Evolutionary conservation across 2,329 filamentous ascomycete species (phyloP), one percentile per base, ranked within the genome.

Genomic region (Phialocephala subalpina): DNA sequence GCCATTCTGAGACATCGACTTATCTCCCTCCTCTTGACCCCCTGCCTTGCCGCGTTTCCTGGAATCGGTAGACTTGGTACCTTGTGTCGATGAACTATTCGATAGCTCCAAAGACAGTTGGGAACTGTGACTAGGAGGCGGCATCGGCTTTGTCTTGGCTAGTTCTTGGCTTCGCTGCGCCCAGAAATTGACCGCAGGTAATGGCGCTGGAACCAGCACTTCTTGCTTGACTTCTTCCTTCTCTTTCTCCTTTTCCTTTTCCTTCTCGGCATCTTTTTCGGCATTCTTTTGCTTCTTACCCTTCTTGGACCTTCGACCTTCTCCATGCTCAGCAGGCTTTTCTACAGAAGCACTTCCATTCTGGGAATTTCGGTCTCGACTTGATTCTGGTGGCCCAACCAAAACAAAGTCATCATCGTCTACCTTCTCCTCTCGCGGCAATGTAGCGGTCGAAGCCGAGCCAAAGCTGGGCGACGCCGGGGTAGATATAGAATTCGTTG

Each of bases 181-280:
- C 95, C 96, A 99, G 68, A 94, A 83, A 78, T 99, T 99, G 65
- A 97, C 91, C 1, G 88, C 79, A 0, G 96, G 96, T 52, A 92
- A 84, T 35, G 93, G 91, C 20, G 95, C 95, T 67, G 96, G 93
- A 56, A 91, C 90, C 49, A 97, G 83, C 67, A 82, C 79, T 53
- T 87, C 81, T 72, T 86, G 81, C 16, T 82, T 82, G 67, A 87
- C 81, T 66, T 86, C 84, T 71, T 87, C 87, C 72, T 89, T 87
- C 70, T 89, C 88, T 53, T 85, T 82, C 20, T 85, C 79, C 59
- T 61, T 61, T 16, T 60, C 58, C 49, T 9, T 40, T 53, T 82
- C 73, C 69, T 81, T 82, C 64, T 76, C 73, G 29, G 70, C 65
- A 62, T 70, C 73, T 69, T 81, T 82, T 63, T 76, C 73, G 29